A percentile compares a stretch with the other conserved stretches of the same genome.
These are phyloP conservation scores for Clavispora asparagi DNA, from an alignment of 805 yeast genomes.

Conservation along the genomic window DNA sequence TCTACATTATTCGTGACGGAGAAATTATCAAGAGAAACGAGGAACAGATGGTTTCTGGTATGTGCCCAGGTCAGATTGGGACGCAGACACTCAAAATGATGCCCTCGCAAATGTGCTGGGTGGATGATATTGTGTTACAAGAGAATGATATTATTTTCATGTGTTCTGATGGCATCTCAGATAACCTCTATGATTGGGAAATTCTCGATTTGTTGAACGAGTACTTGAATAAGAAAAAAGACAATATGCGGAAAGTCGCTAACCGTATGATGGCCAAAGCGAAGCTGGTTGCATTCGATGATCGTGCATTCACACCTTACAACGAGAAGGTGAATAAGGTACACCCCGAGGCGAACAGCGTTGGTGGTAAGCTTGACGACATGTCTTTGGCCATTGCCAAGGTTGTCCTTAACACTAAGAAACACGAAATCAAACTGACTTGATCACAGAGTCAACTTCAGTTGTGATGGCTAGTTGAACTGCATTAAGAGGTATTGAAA, in stretches of 20 bases:
- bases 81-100: conserved; percentile 38
- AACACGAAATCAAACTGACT: not conserved
- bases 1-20: conserved; percentile 45
- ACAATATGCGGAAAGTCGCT: conserved; percentile 35
- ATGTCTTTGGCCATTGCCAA: conserved; percentile 47
- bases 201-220: conserved; percentile 34
- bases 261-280: conserved; percentile 37
- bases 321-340: conserved; percentile 45
- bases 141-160: conserved; percentile 40
- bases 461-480: not conserved
- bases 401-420: conserved; percentile 21
- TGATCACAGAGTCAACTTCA: not conserved
- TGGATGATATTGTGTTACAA: conserved; percentile 33
- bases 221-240: conserved; percentile 21
- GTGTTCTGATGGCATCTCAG: conserved; percentile 53
- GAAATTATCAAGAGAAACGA: conserved; percentile 38
- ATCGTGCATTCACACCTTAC: conserved; percentile 48
- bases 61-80: conserved; percentile 54
- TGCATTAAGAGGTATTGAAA: not conserved
- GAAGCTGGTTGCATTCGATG: conserved; percentile 48
- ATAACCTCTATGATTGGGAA: conserved; percentile 47
- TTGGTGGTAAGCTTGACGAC: conserved; percentile 54
- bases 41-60: conserved; percentile 40
- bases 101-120: conserved; percentile 48
- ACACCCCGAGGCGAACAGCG: conserved; percentile 25